These are phyloP conservation scores for Apophysomyces elegans DNA, from an alignment of 371 early-diverging fungal genomes.

Conservation along the genomic window DNA sequence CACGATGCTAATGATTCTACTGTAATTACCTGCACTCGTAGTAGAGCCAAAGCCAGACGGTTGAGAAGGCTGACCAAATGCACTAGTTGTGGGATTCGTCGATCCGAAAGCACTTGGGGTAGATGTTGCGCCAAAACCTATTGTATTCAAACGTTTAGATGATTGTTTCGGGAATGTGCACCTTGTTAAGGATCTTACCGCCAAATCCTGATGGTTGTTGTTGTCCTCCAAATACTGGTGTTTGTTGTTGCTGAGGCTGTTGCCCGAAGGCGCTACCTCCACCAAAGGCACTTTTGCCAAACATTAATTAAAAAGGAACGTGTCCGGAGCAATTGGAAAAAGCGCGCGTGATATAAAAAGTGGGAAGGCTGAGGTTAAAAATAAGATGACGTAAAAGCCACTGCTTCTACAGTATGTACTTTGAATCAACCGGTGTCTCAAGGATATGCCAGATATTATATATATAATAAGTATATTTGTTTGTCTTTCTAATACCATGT, in stretches of 20 bases:
- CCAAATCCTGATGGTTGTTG: conserved; percentile 54
- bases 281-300: conserved; percentile 52
- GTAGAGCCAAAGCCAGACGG: conserved; percentile 44
- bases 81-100: conserved; percentile 32
- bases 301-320: conserved; percentile 32
- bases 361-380: not conserved
- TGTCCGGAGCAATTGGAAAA: not conserved
- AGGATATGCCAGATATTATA: no score
- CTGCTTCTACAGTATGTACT: no score
- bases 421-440: no score
- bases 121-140: conserved; percentile 55
- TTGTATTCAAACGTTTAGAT: conserved; percentile 8
- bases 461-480: no score
- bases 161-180: conserved; percentile 1
- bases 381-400: not conserved
- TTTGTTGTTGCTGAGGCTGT: conserved; percentile 54
- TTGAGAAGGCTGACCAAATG: conserved; percentile 59
- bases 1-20: not conserved
- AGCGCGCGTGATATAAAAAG: conserved; percentile 2
- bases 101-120: conserved; percentile 49
- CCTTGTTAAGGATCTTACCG: conserved; percentile 33
- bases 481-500: no score
- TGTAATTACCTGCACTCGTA: conserved; percentile 33
- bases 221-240: conserved; percentile 54
- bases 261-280: conserved; percentile 58